Evolutionary conservation across 2,329 filamentous ascomycete genomes (phyloP).

Genomic region (Ceratocystiopsis minuta): DNA sequence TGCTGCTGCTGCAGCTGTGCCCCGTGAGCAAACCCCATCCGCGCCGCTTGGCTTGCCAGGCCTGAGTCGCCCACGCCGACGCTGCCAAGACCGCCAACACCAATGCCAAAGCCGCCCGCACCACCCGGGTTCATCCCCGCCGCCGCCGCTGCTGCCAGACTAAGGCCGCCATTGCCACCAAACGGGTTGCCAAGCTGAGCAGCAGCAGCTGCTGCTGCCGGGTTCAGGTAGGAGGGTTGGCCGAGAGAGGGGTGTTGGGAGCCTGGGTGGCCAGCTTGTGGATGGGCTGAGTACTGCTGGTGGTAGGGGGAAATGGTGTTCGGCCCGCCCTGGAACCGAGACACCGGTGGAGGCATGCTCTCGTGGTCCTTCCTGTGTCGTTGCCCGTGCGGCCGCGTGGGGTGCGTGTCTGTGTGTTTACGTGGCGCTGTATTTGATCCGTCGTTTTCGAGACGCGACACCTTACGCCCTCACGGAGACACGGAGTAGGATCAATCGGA

Average conservation of each 20-base stretch:
- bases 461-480: no score
- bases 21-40: slow-evolving; percentile 71
- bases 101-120: slow-evolving; percentile 23
- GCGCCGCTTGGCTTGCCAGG: slow-evolving; percentile 69
- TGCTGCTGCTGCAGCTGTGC: slow-evolving; percentile 35
- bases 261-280: slow-evolving; percentile 25
- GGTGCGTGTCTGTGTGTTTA: no score
- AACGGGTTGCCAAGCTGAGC: slow-evolving; percentile 46
- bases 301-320: slow-evolving; percentile 27
- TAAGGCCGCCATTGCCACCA: slow-evolving; percentile 34
- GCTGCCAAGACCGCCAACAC: slow-evolving; percentile 4
- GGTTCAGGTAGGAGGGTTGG: slow-evolving; percentile 54
- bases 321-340: slow-evolving; percentile 29
- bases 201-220: slow-evolving; percentile 13
- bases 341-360: slow-evolving; percentile 23
- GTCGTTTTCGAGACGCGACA: no score
- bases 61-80: slow-evolving; percentile 39
- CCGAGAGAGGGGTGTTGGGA: slow-evolving; percentile 35
- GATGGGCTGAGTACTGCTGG: slow-evolving; percentile 35
- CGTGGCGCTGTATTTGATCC: no score
- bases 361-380: background rate
- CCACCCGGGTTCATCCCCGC: slow-evolving; percentile 24
- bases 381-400: background rate
- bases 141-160: slow-evolving; percentile 20
- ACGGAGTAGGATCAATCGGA: no score